phyloP scores from a whole-genome alignment of 768 basidiomycete genomes.

The Tricholoma matsutake region DNA sequence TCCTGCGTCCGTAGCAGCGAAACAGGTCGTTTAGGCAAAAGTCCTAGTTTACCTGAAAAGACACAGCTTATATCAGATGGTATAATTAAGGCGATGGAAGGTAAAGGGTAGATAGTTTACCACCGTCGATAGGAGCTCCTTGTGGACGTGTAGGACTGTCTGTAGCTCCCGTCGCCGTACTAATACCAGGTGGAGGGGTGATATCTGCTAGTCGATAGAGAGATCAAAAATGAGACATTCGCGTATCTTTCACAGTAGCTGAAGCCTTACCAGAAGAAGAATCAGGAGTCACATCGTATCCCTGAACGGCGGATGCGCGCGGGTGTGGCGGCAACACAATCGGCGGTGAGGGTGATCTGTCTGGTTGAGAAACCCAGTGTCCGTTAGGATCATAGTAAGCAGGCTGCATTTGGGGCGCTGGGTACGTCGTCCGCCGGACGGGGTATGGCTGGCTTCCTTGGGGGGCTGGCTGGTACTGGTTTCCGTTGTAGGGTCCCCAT shows the following conservation, averaged over 20 bases:
- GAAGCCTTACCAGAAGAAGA: not conserved
- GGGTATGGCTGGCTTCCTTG: conserved; percentile 5
- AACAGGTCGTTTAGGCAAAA: conserved; percentile 74
- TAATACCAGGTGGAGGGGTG: not conserved
- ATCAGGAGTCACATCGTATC: conserved; percentile 15
- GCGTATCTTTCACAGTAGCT: not conserved
- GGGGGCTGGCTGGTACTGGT: conserved; percentile 1
- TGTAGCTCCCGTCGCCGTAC: not conserved
- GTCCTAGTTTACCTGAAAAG: conserved; percentile 56
- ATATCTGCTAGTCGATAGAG: not conserved
- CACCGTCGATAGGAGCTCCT: conserved; percentile 30
- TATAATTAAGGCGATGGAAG: not conserved
- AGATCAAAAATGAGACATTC: not conserved
- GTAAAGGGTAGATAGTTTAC: conserved; percentile 13
- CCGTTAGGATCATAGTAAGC: conserved; percentile 32
- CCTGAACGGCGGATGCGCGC: conserved; percentile 5
- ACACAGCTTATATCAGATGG: not conserved
- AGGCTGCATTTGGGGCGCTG: conserved; percentile 15
- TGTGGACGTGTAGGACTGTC: conserved; percentile 7
- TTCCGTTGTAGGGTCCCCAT: conserved; percentile 13
- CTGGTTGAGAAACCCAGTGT: conserved; percentile 6
- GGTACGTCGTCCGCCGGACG: not conserved
- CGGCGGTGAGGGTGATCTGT: conserved; percentile 6
- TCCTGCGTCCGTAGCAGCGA: conserved; percentile 43
- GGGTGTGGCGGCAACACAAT: not conserved